These are phyloP conservation scores for Calocera viscosa DNA, from an alignment of 768 basidiomycete species.

Conservation along the genomic window DNA sequence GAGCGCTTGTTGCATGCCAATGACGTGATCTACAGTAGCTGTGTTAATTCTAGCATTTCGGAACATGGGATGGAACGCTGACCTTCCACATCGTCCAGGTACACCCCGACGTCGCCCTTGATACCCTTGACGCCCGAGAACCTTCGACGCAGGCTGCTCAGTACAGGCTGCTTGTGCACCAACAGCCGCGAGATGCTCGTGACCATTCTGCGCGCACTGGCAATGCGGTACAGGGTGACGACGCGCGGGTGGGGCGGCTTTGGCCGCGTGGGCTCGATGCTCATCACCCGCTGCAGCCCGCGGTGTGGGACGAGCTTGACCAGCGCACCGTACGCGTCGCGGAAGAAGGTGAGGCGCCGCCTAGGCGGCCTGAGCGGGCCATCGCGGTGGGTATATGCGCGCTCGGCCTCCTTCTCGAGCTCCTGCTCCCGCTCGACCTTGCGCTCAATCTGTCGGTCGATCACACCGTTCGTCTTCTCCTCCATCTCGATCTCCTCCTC, in stretches of 20 bases:
- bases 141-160: slow-evolving; percentile 60
- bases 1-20: slow-evolving; percentile 73
- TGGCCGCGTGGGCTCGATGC: slow-evolving; percentile 6
- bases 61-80: slow-evolving; percentile 15
- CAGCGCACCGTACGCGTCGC: neutral
- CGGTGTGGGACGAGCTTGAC: slow-evolving; percentile 8
- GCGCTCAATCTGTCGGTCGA: neutral
- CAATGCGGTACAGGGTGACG: slow-evolving; percentile 60
- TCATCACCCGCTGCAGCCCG: slow-evolving; percentile 10
- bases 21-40: slow-evolving; percentile 71
- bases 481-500: neutral
- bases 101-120: slow-evolving; percentile 59
- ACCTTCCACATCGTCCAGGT: slow-evolving; percentile 91
- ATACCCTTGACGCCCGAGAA: slow-evolving; percentile 30
- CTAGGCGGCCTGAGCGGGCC: neutral
- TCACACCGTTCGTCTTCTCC: neutral
- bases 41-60: neutral
- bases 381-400: neutral
- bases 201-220: slow-evolving; percentile 61
- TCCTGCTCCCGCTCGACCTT: neutral
- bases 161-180: slow-evolving; percentile 69
- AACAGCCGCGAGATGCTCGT: slow-evolving; percentile 65
- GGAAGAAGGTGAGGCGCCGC: neutral
- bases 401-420: no score
- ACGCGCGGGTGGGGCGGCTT: slow-evolving; percentile 19